These are phyloP conservation scores for Houttuynia cordata DNA, from an alignment of 164 flowering plant species.

Conservation along the genomic window DNA sequence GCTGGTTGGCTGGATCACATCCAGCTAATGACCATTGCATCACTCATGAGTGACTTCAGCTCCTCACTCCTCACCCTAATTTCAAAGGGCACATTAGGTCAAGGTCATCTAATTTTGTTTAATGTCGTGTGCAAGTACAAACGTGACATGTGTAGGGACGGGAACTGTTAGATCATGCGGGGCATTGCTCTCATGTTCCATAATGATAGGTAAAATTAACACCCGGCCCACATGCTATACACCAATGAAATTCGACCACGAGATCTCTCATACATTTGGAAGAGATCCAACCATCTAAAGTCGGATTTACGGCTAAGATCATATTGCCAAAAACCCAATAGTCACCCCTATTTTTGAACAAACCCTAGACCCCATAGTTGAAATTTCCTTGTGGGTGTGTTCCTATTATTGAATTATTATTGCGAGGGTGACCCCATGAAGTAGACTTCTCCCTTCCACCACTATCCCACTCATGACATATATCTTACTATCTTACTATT, in stretches of 20 bases:
- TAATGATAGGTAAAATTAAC: too few species aligned
- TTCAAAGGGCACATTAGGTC: background rate
- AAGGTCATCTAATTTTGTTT: too few species aligned
- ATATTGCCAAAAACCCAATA: too few species aligned
- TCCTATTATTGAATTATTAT: background rate
- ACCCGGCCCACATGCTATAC: too few species aligned
- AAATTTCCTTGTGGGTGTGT: slow-evolving; percentile 1
- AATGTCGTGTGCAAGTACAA: too few species aligned
- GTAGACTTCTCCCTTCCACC: slow-evolving; percentile 1
- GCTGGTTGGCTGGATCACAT: slow-evolving; percentile 2
- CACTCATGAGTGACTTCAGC: slow-evolving; percentile 6
- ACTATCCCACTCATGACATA: background rate
- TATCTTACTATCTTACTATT: background rate
- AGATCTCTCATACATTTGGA: too few species aligned
- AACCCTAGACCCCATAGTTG: background rate
- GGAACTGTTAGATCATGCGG: too few species aligned
- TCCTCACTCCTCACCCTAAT: background rate
- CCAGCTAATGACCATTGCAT: background rate
- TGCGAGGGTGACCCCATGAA: background rate
- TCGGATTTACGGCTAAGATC: background rate
- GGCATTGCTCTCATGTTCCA: too few species aligned
- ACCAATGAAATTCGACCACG: too few species aligned
- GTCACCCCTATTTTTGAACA: too few species aligned
- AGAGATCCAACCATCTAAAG: too few species aligned
- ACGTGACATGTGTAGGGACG: too few species aligned